These are phyloP conservation scores for Cavenderia fasciculata DNA, from an alignment of 78 protist species.

Conservation along the genomic window DNA sequence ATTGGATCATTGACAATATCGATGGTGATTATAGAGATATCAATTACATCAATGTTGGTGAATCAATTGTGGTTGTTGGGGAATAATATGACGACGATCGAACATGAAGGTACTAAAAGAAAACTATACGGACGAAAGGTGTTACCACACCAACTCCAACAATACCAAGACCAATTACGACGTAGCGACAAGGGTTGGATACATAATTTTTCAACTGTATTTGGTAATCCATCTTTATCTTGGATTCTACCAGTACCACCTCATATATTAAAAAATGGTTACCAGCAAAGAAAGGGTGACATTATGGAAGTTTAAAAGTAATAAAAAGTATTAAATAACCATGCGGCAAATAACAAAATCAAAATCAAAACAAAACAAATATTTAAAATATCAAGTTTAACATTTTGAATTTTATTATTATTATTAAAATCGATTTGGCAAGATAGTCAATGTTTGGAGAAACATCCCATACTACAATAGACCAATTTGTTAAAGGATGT, in stretches of 20 bases:
- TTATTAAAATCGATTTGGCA: too few species aligned
- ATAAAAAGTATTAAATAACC: too few species aligned
- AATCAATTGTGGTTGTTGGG: slow-evolving; percentile 5
- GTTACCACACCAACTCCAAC: too few species aligned
- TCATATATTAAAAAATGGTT: neutral
- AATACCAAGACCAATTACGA: neutral
- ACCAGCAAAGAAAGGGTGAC: neutral
- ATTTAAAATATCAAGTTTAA: too few species aligned
- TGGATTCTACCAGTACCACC: slow-evolving; percentile 50
- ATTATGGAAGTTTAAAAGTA: too few species aligned
- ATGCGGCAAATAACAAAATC: too few species aligned
- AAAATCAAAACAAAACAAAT: too few species aligned
- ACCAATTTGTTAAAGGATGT: too few species aligned
- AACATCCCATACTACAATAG: too few species aligned
- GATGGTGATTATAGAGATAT: slow-evolving; percentile 31
- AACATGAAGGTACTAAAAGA: slow-evolving; percentile 44
- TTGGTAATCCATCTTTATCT: slow-evolving; percentile 20
- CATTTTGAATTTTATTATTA: too few species aligned
- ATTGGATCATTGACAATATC: slow-evolving; percentile 23
- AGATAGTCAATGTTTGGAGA: too few species aligned
- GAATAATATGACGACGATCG: slow-evolving; percentile 49
- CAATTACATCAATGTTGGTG: slow-evolving; percentile 16
- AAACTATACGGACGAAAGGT: too few species aligned
- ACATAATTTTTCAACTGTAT: slow-evolving; percentile 6
- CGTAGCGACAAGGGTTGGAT: neutral